Percentiles rank a stretch among this genome's conserved stretches.
phyloP scores from a whole-genome alignment of 352 stramenopile species.

The Pythium dissimile region DNA sequence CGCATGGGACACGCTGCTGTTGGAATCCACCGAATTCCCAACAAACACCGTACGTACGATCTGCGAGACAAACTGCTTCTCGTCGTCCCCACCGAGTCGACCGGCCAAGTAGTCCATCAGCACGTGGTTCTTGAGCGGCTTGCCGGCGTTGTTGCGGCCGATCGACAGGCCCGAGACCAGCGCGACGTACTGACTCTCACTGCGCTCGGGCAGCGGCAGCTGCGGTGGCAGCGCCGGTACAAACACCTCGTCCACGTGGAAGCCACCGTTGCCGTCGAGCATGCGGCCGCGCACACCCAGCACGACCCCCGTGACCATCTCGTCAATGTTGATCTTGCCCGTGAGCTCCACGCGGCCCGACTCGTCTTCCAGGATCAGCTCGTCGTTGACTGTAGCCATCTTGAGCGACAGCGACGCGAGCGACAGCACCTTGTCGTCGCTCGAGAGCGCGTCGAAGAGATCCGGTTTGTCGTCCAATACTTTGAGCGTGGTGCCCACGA shows the following conservation, averaged over 20 bases:
- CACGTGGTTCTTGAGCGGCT: conserved; percentile 55
- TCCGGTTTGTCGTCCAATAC: conserved; percentile 67
- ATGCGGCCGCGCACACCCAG: conserved; percentile 65
- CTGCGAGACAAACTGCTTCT: conserved; percentile 55
- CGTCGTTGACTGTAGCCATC: conserved; percentile 68
- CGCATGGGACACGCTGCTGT: conserved; percentile 1
- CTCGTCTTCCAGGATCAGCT: conserved; percentile 87
- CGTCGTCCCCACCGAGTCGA: conserved; percentile 44
- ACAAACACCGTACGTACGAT: conserved; percentile 78
- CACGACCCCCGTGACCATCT: conserved; percentile 73
- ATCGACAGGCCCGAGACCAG: conserved; percentile 59
- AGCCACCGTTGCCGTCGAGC: conserved; percentile 32
- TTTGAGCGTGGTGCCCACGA: conserved; percentile 87
- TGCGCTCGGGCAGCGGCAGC: conserved; percentile 35
- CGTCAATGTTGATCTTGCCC: conserved; percentile 43
- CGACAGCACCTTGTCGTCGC: conserved; percentile 47
- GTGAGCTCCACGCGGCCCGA: conserved; percentile 78
- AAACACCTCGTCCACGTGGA: conserved; percentile 62
- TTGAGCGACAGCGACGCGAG: conserved; percentile 29
- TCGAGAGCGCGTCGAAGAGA: conserved; percentile 76
- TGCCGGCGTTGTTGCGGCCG: conserved; percentile 30
- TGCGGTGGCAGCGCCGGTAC: conserved; percentile 51
- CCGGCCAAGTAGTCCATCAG: conserved; percentile 80
- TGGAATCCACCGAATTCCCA: conserved; percentile 49
- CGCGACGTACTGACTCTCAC: conserved; percentile 58